Conservation (phyloP, 257 asterid species). For the Plantago elongata region DNA sequence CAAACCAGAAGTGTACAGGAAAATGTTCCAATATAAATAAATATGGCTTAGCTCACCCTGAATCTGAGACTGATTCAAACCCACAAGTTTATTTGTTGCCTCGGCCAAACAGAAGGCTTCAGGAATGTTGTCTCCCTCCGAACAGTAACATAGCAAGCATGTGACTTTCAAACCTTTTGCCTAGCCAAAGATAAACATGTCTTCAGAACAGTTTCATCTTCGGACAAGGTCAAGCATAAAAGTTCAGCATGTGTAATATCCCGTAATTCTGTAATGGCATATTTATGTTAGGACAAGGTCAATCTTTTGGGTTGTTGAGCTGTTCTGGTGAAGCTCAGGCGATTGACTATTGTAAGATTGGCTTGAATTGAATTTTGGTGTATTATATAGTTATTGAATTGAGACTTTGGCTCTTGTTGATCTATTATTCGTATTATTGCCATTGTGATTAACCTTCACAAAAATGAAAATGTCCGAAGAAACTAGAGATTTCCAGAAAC, state of each 20-base stretch:
- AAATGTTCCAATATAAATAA: background rate
- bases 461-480: no score
- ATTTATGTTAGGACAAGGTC: no score
- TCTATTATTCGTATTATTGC: no score
- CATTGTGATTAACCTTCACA: no score
- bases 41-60: constrained; percentile 42
- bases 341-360: no score
- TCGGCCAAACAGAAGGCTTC: constrained; percentile 88
- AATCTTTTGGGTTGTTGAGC: no score
- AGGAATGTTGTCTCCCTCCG: constrained; percentile 94
- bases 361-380: no score
- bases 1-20: background rate
- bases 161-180: constrained; percentile 88
- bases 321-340: no score
- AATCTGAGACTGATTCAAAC: constrained; percentile 33
- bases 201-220: background rate
- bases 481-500: no score
- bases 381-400: no score
- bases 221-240: background rate
- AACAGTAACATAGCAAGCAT: constrained; percentile 88
- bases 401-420: no score
- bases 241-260: background rate
- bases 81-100: constrained; percentile 62
- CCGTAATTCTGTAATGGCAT: no score
- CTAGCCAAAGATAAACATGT: constrained; percentile 30